Conservation (phyloP, 2,329 filamentous ascomycete genomes). For the Monilinia laxa region DNA sequence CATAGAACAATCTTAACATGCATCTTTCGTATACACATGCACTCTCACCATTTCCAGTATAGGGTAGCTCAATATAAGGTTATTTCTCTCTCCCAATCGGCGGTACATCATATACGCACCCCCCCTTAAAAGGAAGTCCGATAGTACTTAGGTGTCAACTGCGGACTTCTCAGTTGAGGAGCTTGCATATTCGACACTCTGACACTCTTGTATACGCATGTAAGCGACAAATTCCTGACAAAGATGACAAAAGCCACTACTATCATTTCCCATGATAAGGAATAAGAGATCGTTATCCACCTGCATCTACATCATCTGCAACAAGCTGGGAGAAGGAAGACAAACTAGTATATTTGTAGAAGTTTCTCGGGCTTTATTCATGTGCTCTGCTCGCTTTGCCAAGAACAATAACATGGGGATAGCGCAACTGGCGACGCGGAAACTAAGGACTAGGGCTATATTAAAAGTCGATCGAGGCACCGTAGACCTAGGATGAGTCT, state of each 20-base stretch:
- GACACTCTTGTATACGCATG: not conserved
- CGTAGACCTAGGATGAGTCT: not conserved
- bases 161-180: not conserved
- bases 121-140: not conserved
- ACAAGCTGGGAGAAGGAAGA: not conserved
- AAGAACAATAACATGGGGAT: not conserved
- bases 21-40: not conserved
- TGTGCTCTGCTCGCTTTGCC: not conserved
- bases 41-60: not conserved
- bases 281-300: slow-evolving; percentile 10
- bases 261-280: not conserved
- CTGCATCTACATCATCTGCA: not conserved
- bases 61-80: not conserved
- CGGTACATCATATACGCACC: not conserved
- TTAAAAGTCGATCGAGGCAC: not conserved
- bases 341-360: slow-evolving; percentile 9
- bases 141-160: too few species aligned
- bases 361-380: slow-evolving; percentile 8
- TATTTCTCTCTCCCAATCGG: too few species aligned
- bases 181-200: not conserved
- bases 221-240: slow-evolving; percentile 3
- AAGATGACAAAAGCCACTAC: not conserved
- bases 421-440: not conserved
- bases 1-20: not conserved
- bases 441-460: not conserved